Base-by-base conservation (phyloP, 23 red algal species). In the Agarophyton chilense region DNA sequence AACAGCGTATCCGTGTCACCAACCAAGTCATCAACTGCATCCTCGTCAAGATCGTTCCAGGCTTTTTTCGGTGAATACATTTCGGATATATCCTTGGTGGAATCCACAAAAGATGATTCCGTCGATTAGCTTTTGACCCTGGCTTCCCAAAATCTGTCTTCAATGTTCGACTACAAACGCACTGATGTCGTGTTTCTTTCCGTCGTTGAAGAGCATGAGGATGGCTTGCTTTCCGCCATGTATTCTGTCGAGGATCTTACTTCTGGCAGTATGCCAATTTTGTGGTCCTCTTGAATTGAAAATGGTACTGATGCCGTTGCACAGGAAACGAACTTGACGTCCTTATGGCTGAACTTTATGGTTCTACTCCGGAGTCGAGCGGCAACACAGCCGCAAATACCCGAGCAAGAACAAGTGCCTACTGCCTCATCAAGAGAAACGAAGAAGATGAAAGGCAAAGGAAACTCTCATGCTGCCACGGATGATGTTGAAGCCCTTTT, bases 381-480 rank as follows among this genome's bases (percentile, higher is more conserved):
- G 47, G 13, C 4, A n/a, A 58, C 14, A 45, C 52, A 32, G 24
- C 82, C 19, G 74, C 49, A 10, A 65, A 82, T 82, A 57, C 62
- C 82, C 33, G 79, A 53, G 12, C 82, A 77, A 52, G 82, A 84
- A 70, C 85, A 88, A 47, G 68, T 17, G 0, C 19, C 68, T 49
- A 4, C 68, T 49, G 40, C 68, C 4, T 21, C 68, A 47, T 74
- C 68, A 16, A 25, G 88, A 16, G 28, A 49, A 39, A 93, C 89
- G 77, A 94, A 92, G 61, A 91, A 92, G 79, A 94, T 96, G 51
- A 92, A 93, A 74, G 62, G 50, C 29, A 84, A 71, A 56, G 86
- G 38, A 18, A 61, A 86, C 28, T 19, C 46, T 14, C 19, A 33
- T 29, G 49, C 86, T 0, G 34, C 51, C 3, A 29, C 71, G 6